A percentile compares a stretch with the other conserved stretches of the same genome.
Conservation (phyloP, 2,329 filamentous ascomycete genomes). For the Fusarium bulbicola region DNA sequence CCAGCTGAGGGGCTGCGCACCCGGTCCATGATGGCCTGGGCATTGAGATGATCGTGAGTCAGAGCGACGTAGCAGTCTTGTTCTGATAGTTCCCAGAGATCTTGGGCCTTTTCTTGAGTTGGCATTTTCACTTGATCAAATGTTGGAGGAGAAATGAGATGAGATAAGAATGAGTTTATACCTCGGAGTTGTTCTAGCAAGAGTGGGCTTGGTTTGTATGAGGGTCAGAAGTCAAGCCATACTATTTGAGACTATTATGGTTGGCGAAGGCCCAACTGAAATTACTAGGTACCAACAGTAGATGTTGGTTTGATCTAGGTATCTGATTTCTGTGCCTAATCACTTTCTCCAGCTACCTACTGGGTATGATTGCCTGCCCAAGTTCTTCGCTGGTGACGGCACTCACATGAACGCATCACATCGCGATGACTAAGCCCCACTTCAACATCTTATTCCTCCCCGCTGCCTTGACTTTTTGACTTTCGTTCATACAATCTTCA, state of each 20-base stretch:
- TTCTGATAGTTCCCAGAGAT: slow-evolving; percentile 54
- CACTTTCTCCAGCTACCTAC: not conserved
- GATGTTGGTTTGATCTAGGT: not conserved
- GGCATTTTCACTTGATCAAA: slow-evolving; percentile 19
- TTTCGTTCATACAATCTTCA: slow-evolving; percentile 1
- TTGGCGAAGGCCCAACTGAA: not conserved
- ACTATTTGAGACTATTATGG: not conserved
- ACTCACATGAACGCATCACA: not conserved
- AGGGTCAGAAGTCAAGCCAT: not conserved
- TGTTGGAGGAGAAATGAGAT: not conserved
- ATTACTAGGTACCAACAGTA: not conserved
- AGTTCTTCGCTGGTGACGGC: not conserved
- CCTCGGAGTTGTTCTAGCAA: not conserved
- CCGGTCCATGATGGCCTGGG: slow-evolving; percentile 65
- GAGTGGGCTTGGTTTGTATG: slow-evolving; percentile 10
- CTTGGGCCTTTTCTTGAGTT: slow-evolving; percentile 18
- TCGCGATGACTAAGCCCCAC: slow-evolving; percentile 27
- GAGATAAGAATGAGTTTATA: not conserved
- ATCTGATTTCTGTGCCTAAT: no score
- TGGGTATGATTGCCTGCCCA: not conserved
- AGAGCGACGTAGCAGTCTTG: slow-evolving; percentile 72
- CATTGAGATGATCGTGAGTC: slow-evolving; percentile 69
- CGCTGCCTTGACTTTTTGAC: not conserved
- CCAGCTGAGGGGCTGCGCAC: slow-evolving; percentile 79
- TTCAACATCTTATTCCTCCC: not conserved